These are phyloP conservation scores for Stipa capillata DNA, from an alignment of 176 grass and related monocot genomes.

Conservation along the genomic window DNA sequence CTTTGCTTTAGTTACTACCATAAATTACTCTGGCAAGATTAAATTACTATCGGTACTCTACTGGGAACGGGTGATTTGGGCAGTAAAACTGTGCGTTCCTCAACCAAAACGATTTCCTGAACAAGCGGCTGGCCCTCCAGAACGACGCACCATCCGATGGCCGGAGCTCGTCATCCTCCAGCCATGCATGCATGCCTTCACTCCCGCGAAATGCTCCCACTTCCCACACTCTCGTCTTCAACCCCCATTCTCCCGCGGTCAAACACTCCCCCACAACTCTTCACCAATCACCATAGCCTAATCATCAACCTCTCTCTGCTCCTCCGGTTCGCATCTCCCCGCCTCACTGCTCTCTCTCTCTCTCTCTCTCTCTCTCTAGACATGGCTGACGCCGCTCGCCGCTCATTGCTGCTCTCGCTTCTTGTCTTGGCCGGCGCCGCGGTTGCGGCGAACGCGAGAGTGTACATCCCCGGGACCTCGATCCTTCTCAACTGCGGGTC, in stretches of 20 bases:
- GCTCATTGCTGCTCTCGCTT: background rate
- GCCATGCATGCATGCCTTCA: background rate
- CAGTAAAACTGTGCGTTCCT: no score
- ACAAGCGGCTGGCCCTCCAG: background rate
- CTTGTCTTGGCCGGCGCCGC: background rate
- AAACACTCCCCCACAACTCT: background rate
- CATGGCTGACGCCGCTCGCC: slow-evolving; percentile 16
- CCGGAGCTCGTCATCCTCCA: background rate
- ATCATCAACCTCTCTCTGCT: background rate
- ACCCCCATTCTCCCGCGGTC: slow-evolving; percentile 1
- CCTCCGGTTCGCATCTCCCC: background rate
- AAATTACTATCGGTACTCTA: no score
- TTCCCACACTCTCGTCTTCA: slow-evolving; percentile 9
- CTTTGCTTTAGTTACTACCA: no score
- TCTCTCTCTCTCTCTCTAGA: background rate
- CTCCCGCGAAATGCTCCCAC: slow-evolving; percentile 20
- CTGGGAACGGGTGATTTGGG: no score
- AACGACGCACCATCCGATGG: background rate
- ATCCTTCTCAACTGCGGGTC: slow-evolving; percentile 64
- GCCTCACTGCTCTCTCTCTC: background rate
- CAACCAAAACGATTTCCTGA: background rate
- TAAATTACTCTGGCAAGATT: no score
- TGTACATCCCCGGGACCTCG: slow-evolving; percentile 33
- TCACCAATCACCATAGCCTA: background rate
- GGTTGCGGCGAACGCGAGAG: background rate